Base-by-base conservation (phyloP, 768 basidiomycete species). In the Boletus rubroflammeus region DNA sequence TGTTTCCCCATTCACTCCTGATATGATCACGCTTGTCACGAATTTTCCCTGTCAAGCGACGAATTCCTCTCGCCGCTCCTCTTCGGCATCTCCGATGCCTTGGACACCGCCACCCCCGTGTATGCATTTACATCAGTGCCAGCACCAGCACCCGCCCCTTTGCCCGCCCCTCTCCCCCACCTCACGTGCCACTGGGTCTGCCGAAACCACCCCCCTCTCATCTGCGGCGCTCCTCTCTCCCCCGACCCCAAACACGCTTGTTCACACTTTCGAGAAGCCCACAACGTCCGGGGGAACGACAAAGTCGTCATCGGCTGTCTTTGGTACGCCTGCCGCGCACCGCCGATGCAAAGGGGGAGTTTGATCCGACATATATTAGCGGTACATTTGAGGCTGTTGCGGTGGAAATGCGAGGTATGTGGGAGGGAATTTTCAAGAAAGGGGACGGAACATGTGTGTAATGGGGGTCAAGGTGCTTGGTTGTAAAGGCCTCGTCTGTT, bases 261-360 rank as follows among this genome's bases (percentile, higher is more conserved):
- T 8, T 4, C 29, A 4, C 63, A 64, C 38, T 51, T 65, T 44
- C 60, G 63, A 3, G 17, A 40, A 13, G 51, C n/a, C 3, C 63
- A 64, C 19, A n/a, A 47, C 14, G 8, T 64, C 26, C 53, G 63
- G 3, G 63, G 63, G 0, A 65, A 57, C n/a, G 63, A 64, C 25
- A 64, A 51, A 26, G 60, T 2, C 17, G 48, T 42, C 6, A 49
- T 49, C 6, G 3, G 14, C 5, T 64, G 63, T 14, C 32, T 19
- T 1, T 64, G 63, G 63, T 8, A 53, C 2, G 46, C 7, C 8
- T 64, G 63, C 23, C 28, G 23, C 2, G 60, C 61, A 6, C 47
- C 53, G 1, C 63, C 54, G 1, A 64, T 64, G 63, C 60, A 64
- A n/a, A 58, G 61, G 7, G 64, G 63, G 0, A 64, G 64, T 10